phyloP scores from a whole-genome alignment of 1,284 basidiomycete genomes.

The Cronartium quercuum region DNA sequence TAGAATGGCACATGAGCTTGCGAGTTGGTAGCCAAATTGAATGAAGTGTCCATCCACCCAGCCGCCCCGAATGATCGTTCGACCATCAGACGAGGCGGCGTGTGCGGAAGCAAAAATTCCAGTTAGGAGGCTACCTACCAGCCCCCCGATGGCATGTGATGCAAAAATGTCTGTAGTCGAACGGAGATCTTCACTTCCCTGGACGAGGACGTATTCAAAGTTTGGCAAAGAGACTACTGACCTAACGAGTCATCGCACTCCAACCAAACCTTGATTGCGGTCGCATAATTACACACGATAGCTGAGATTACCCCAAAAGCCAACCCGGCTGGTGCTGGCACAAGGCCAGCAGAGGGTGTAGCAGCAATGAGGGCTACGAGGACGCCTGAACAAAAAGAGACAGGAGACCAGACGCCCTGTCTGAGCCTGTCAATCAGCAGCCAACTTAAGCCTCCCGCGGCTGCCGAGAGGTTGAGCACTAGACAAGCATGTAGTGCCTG shows the following conservation, averaged over 20 bases:
- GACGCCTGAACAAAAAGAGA: constrained; percentile 93
- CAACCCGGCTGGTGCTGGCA: constrained; percentile 64
- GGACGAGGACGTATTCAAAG: too few relatives aligned
- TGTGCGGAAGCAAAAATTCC: constrained; percentile 68
- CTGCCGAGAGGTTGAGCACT: not conserved
- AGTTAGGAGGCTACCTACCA: constrained; percentile 80
- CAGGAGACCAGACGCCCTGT: constrained; percentile 46
- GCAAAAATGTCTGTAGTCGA: constrained; percentile 65
- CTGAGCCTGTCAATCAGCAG: not conserved
- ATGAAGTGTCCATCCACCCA: constrained; percentile 67
- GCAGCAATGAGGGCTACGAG: constrained; percentile 63
- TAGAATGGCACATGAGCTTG: not conserved
- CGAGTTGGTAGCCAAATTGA: constrained; percentile 2
- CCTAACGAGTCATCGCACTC: constrained; percentile 73
- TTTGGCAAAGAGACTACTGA: constrained; percentile 52
- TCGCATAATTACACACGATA: constrained; percentile 82
- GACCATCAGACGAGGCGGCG: constrained; percentile 75
- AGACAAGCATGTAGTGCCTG: not conserved
- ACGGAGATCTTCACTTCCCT: constrained; percentile 18
- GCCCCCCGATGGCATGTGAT: constrained; percentile 77
- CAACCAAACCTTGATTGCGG: constrained; percentile 77
- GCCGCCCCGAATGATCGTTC: constrained; percentile 67
- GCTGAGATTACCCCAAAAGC: constrained; percentile 78
- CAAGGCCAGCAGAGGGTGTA: constrained; percentile 64
- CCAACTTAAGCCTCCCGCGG: not conserved